Conservation (phyloP, 2,329 filamentous ascomycete genomes). For the Sclerotinia spermophila region DNA sequence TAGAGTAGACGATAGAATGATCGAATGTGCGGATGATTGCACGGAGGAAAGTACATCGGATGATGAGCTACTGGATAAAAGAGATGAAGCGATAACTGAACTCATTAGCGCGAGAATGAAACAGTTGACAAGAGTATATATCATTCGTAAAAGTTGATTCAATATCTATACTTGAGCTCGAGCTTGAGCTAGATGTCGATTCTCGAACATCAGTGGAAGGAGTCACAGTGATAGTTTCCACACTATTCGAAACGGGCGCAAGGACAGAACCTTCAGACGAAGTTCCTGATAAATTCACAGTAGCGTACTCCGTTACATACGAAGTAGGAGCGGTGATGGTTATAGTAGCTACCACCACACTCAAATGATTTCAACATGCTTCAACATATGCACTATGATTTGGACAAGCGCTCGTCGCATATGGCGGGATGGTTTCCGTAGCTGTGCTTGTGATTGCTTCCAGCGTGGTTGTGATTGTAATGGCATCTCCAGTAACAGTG, state of each 20-base stretch:
- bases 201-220: neutral
- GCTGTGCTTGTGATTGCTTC: neutral
- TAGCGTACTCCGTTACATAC: conserved; percentile 1
- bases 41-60: neutral
- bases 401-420: neutral
- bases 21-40: neutral
- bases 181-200: neutral
- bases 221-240: neutral
- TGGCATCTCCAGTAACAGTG: neutral
- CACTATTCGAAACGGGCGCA: neutral
- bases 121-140: neutral
- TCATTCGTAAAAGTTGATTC: neutral
- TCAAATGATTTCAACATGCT: neutral
- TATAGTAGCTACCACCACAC: neutral
- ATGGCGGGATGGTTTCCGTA: neutral
- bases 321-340: conserved; percentile 5
- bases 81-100: neutral
- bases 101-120: neutral
- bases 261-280: neutral
- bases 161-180: neutral
- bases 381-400: conserved; percentile 6
- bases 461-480: conserved; percentile 3
- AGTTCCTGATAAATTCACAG: neutral
- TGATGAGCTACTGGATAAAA: neutral
- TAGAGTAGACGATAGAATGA: neutral